Evolutionary conservation across 768 basidiomycete species (phyloP).

Genomic region (Auriculariales sp.): DNA sequence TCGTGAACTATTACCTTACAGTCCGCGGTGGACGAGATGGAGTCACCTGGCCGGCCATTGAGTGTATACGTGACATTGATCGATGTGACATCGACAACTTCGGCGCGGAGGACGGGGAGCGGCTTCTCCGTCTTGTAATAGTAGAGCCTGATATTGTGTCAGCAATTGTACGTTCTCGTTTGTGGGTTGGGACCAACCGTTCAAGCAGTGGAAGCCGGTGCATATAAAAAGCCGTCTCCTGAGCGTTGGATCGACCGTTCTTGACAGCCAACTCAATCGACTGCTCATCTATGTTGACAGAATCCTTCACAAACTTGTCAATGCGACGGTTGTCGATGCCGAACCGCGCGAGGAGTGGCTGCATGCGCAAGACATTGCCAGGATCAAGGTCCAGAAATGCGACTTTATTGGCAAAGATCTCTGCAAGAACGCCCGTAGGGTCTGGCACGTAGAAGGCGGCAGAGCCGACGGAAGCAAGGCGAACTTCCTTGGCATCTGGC

Average conservation of each 20-base stretch:
- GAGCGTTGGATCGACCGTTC: background rate
- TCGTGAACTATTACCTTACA: too few relatives aligned
- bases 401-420: background rate
- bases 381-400: background rate
- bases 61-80: too few relatives aligned
- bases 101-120: background rate
- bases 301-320: background rate
- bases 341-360: background rate
- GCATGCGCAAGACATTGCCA: background rate
- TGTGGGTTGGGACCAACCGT: background rate
- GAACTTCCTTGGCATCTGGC: background rate
- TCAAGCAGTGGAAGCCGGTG: background rate
- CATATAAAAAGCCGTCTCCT: background rate
- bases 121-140: background rate
- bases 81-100: too few relatives aligned
- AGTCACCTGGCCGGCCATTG: too few relatives aligned
- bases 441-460: background rate
- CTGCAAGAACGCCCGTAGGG: background rate
- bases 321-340: background rate
- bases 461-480: background rate
- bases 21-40: too few relatives aligned
- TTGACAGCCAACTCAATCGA: background rate
- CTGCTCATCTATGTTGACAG: background rate
- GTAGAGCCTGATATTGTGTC: background rate
- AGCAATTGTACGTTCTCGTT: too few relatives aligned